These are phyloP conservation scores for Trichoderma sp. DNA, from an alignment of 2,329 filamentous ascomycete genomes.

Conservation along the genomic window DNA sequence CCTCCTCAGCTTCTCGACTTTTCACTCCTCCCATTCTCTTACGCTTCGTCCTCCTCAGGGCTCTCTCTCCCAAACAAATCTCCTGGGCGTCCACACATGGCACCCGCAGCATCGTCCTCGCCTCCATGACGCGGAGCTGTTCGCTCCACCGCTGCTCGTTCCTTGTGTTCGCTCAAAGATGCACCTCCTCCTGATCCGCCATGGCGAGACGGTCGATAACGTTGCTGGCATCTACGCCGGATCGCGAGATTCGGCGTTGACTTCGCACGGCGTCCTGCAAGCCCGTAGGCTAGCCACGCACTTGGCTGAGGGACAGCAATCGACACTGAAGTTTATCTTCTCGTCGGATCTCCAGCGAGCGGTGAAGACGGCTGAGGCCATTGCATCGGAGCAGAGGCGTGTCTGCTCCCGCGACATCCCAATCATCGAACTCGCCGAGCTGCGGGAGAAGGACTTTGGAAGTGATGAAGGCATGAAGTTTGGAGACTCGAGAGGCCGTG, in stretches of 20 bases:
- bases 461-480: slow-evolving; percentile 64
- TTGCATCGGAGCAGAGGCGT: slow-evolving; percentile 54
- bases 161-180: slow-evolving; percentile 27
- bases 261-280: slow-evolving; percentile 77
- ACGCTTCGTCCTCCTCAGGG: neutral
- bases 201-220: slow-evolving; percentile 90
- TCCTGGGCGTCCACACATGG: slow-evolving; percentile 8
- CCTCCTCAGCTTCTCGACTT: neutral
- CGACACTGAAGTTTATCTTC: slow-evolving; percentile 62
- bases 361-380: slow-evolving; percentile 63
- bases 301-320: slow-evolving; percentile 42
- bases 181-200: slow-evolving; percentile 70
- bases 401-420: slow-evolving; percentile 17
- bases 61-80: neutral
- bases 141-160: slow-evolving; percentile 17
- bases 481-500: slow-evolving; percentile 34
- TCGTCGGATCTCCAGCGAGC: slow-evolving; percentile 76
- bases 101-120: slow-evolving; percentile 18
- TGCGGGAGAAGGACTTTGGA: slow-evolving; percentile 75
- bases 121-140: slow-evolving; percentile 20
- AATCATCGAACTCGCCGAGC: slow-evolving; percentile 35
- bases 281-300: slow-evolving; percentile 66
- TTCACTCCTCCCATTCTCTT: neutral
- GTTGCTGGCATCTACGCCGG: slow-evolving; percentile 77
- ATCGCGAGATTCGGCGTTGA: slow-evolving; percentile 74